A percentile compares a stretch with the other conserved stretches of the same genome.
phyloP scores from a whole-genome alignment of 495 filamentous ascomycete species.

The Ascodesmis nigricans region DNA sequence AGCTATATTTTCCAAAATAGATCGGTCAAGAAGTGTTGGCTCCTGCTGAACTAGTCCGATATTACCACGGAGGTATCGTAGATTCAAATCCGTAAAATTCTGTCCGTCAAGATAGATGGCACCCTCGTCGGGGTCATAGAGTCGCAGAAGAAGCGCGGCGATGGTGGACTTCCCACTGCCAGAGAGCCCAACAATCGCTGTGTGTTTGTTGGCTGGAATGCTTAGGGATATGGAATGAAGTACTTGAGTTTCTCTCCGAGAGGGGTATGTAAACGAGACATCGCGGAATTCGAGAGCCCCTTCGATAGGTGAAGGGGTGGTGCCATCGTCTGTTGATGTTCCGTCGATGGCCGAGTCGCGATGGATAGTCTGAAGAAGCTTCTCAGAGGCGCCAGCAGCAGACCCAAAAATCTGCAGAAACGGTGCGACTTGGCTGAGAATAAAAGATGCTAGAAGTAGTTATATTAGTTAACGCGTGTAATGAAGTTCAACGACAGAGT shows the following conservation, averaged over 20 bases:
- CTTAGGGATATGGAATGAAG: conserved; percentile 29
- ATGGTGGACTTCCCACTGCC: conserved; percentile 56
- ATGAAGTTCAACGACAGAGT: too few species aligned
- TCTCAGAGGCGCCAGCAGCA: conserved; percentile 27
- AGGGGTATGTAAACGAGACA: conserved; percentile 38
- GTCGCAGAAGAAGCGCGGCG: conserved; percentile 31
- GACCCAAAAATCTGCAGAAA: conserved; percentile 29
- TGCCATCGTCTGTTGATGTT: conserved; percentile 21
- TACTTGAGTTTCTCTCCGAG: conserved; percentile 34
- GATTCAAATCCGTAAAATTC: conserved; percentile 33
- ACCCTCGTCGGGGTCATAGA: conserved; percentile 32
- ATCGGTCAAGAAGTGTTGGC: conserved; percentile 38
- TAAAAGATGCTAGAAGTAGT: conserved; percentile 26
- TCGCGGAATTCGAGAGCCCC: conserved; percentile 30
- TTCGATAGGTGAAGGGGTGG: conserved; percentile 23
- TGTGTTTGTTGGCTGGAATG: conserved; percentile 35
- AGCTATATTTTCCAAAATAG: conserved; percentile 47
- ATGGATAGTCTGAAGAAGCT: conserved; percentile 32
- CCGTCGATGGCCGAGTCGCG: conserved; percentile 31
- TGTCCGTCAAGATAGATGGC: conserved; percentile 32
- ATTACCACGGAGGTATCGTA: conserved; percentile 32
- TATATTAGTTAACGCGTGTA: too few species aligned
- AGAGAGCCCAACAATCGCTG: conserved; percentile 46
- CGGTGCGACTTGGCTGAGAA: conserved; percentile 24
- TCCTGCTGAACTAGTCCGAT: conserved; percentile 48